These are phyloP conservation scores for Saccharomyces hybrid DNA, from an alignment of 1,139 yeast species.

Conservation along the genomic window DNA sequence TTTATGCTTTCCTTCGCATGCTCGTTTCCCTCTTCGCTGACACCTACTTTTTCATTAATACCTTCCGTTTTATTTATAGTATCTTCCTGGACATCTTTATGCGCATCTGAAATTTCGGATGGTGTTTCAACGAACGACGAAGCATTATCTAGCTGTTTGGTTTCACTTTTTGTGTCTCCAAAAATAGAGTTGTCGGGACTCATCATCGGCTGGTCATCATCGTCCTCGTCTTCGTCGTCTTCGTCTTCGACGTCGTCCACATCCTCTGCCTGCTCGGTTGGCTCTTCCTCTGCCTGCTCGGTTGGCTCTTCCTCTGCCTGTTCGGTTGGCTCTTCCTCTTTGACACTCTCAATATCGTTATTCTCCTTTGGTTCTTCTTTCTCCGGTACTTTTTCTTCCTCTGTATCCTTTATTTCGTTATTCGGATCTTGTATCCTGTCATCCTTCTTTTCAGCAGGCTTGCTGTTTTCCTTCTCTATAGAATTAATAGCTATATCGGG, in stretches of 20 bases:
- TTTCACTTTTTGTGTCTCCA: background rate
- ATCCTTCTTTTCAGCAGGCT: background rate
- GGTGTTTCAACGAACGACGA: background rate
- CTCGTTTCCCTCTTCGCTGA: background rate
- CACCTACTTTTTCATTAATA: background rate
- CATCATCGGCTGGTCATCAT: conserved; percentile 7
- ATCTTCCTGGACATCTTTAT: background rate
- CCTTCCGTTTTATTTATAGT: background rate
- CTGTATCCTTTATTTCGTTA: background rate
- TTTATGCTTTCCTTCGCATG: background rate
- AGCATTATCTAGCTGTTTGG: background rate
- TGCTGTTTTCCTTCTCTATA: background rate
- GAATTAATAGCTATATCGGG: background rate
- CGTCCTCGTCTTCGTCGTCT: conserved; percentile 4
- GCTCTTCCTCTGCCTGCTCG: background rate
- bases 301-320: conserved; percentile 1
- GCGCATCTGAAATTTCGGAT: background rate
- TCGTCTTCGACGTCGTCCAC: conserved; percentile 2
- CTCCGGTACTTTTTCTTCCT: background rate
- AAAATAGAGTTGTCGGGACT: background rate
- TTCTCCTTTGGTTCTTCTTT: background rate
- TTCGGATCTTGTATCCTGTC: background rate
- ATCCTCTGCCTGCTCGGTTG: background rate
- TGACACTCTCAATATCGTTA: background rate
- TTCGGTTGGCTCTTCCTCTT: conserved; percentile 1